Base-by-base conservation (phyloP, 1,284 basidiomycete species). In the Ustilago bromivora region DNA sequence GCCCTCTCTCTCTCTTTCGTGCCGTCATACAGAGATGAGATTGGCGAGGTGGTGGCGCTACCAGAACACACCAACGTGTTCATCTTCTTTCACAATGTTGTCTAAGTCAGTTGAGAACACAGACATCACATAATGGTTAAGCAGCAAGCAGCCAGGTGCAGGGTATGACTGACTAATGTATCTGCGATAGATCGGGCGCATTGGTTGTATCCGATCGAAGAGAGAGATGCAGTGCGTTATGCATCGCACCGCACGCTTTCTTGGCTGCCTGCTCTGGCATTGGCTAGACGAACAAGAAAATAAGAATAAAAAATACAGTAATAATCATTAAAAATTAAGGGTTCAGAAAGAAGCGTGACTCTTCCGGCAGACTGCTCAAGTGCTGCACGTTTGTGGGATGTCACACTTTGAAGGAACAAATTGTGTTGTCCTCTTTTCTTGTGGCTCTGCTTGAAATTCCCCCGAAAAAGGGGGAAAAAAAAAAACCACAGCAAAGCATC, bases 291-390 rank as follows among this genome's bases (percentile, higher is more conserved):
- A 28, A 28, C 46, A 17, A 3, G 19, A 8, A 49, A 49, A 23
- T 23, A 17, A 49, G 28, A 23, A 13, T 9, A 49, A 49, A 49
- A 41, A 7, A 2, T 13, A 15, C 17, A 41, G 17, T 11, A 41
- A 28, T 28, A 3, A 28, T 28, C 23, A 28, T 28, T 17, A 41
- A 17, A 15, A 41, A 15, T 41, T 13, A 49, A 49, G 46, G 46
- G 46, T 49, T 31, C 46, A 49, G 2, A 28, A 3, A 10, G 23
- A 31, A 49, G 46, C 46, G 46, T 31, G 46, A 23, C 46, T 31
- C 46, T 49, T 49, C 46, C n/a, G n/a, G 23, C 23, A 49, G 46
- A 49, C 46, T 49, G 46, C n/a, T 49, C 49, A 12, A 51, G 49
- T 11, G 23, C 11, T 17, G 49, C 43, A 19, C n/a, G 19, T 7